Percentiles rank a stretch among this genome's conserved stretches.
Evolutionary conservation across 371 early-diverging fungal genomes (phyloP).

Genomic region (Parasitella parasitica): DNA sequence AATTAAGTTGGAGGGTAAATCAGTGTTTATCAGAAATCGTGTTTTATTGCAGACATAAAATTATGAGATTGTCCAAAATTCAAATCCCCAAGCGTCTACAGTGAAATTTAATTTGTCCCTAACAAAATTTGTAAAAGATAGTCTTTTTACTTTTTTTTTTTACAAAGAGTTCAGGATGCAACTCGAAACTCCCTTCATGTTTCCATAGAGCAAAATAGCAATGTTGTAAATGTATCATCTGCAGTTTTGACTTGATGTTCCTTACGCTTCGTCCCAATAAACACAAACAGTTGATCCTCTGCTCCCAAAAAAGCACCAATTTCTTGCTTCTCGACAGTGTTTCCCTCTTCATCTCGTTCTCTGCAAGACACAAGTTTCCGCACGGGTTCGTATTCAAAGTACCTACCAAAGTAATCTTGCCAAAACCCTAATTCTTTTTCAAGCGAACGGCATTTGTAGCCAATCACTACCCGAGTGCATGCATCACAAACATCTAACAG

Average conservation of each 20-base stretch:
- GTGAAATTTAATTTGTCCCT: too few relatives aligned
- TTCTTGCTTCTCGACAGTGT: slow-evolving; percentile 2
- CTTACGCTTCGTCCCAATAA: slow-evolving; percentile 38
- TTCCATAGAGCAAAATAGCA: slow-evolving; percentile 52
- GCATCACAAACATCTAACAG: slow-evolving; percentile 41
- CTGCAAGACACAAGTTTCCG: slow-evolving; percentile 17
- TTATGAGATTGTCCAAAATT: too few relatives aligned
- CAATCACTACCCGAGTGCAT: slow-evolving; percentile 51
- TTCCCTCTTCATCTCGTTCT: slow-evolving; percentile 2
- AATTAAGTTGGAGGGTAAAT: too few relatives aligned
- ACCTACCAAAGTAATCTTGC: slow-evolving; percentile 62
- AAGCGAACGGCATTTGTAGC: slow-evolving; percentile 58
- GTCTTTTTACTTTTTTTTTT: neutral
- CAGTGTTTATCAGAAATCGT: too few relatives aligned
- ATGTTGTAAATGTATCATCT: slow-evolving; percentile 57
- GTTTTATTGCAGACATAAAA: too few relatives aligned
- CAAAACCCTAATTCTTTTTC: slow-evolving; percentile 64
- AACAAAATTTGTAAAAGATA: too few relatives aligned
- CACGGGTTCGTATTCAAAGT: slow-evolving; percentile 57
- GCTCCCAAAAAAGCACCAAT: slow-evolving; percentile 41
- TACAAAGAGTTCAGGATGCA: neutral
- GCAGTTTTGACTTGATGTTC: slow-evolving; percentile 44
- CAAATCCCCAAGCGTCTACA: too few relatives aligned
- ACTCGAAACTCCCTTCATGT: slow-evolving; percentile 3
- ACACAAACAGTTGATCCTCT: slow-evolving; percentile 52